Evolutionary conservation across 768 basidiomycete genomes (phyloP), one percentile per base, ranked within the genome.

Genomic region (Amanita inopinata): DNA sequence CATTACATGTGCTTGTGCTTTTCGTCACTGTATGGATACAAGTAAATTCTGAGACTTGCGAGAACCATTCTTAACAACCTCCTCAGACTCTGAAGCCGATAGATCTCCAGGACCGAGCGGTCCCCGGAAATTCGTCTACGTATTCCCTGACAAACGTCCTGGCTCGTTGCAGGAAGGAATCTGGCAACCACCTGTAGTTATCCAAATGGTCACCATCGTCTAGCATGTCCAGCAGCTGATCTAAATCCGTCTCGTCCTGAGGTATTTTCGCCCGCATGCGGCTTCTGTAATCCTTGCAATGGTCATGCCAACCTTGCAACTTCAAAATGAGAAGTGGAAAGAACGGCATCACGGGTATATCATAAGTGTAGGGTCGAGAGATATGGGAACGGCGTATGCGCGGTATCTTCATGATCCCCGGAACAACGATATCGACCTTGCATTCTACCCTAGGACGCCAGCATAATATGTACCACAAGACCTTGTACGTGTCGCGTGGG

Each of bases 401-500:
- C 2, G 63, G 63, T 28, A 67, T 63, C 40, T 62, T 58, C 46
- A 65, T 53, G 5, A 53, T 53, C 0, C 61, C 63, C 1, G 64
- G 61, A 6, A 50, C 19, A 33, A 67, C 56, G 11, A 67, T 45
- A 46, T 67, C 65, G 17, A 67, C 62, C 54, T 67, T 67, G 46
- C 62, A 61, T 12, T 46, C 39, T 14, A 62, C 49, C 17, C 55
- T 45, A 7, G 9, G 15, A 3, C 15, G 14, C 33, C 33, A 43
- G 8, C 17, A 14, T 7, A 20, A 8, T 3, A 3, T n/a, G 51
- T 61, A 69, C 61, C 64, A 71, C 1, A 72, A 53, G 0, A 71
- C 65, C 24, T 58, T 51, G 53, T 70, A 69, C 0, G 66, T 65
- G n/a, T 65, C 63, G 0, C 23, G 39, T 5, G 61, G 63, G 47